phyloP scores from a whole-genome alignment of 2,329 filamentous ascomycete species.

The Claviceps africana region DNA sequence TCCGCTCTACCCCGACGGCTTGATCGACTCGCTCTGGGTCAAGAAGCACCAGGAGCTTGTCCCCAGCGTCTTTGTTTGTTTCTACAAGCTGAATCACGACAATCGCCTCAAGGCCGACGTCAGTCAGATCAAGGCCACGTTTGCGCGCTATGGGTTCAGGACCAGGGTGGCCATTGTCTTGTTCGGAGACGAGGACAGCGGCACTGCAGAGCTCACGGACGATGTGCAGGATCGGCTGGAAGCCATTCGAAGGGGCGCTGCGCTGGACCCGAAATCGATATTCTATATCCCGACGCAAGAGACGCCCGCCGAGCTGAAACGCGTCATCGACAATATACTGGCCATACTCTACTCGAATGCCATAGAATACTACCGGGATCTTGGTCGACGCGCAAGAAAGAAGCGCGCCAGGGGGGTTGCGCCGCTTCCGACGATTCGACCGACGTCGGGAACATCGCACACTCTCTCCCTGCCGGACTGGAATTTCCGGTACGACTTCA shows the following conservation, averaged over 20 bases:
- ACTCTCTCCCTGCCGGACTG: conserved; percentile 75
- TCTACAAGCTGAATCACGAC: conserved; percentile 68
- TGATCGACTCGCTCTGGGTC: conserved; percentile 71
- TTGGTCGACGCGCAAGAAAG: conserved; percentile 81
- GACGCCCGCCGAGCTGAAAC: conserved; percentile 54
- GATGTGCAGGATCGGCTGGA: conserved; percentile 56
- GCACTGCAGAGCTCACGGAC: conserved; percentile 41
- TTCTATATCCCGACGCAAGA: conserved; percentile 71
- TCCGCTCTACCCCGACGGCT: conserved; percentile 73
- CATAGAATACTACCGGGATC: conserved; percentile 83
- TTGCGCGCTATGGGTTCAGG: conserved; percentile 60
- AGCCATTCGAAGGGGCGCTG: conserved; percentile 64
- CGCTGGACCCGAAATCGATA: conserved; percentile 68
- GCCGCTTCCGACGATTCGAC: conserved; percentile 69
- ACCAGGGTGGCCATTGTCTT: conserved; percentile 59
- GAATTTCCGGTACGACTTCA: conserved; percentile 92
- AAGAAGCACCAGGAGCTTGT: conserved; percentile 77
- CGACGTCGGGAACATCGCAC: conserved; percentile 71
- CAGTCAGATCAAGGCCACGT: conserved; percentile 55
- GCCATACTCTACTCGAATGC: conserved; percentile 58
- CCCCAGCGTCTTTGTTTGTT: conserved; percentile 66
- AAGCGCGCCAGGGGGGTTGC: conserved; percentile 70
- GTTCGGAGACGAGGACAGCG: conserved; percentile 17
- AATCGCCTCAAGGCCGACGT: conserved; percentile 83
- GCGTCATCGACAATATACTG: conserved; percentile 61